Conservation (phyloP, 1,139 yeast genomes). For the Saccharomyces hybrid region DNA sequence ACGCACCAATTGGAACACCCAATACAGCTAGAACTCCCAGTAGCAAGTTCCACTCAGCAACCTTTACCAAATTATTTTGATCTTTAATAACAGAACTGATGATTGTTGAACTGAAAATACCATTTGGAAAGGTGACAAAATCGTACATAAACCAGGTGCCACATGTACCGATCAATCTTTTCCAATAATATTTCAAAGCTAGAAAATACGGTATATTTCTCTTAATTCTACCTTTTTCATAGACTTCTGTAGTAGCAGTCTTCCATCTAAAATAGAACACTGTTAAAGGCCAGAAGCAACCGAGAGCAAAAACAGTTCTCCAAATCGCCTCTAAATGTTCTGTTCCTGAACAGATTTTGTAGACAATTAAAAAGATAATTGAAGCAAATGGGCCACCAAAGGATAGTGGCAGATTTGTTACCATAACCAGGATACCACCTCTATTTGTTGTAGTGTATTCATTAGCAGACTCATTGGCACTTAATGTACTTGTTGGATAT, state of each 20-base stretch:
- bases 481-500: slow-evolving; percentile 89
- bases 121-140: slow-evolving; percentile 80
- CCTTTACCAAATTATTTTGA: slow-evolving; percentile 48
- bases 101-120: slow-evolving; percentile 71
- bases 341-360: slow-evolving; percentile 57
- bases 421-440: slow-evolving; percentile 83
- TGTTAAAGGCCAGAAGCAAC: slow-evolving; percentile 82
- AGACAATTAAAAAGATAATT: slow-evolving; percentile 76
- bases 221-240: not conserved
- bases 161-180: slow-evolving; percentile 62
- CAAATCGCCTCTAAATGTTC: slow-evolving; percentile 45
- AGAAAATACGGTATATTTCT: slow-evolving; percentile 60
- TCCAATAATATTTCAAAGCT: slow-evolving; percentile 76
- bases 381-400: slow-evolving; percentile 76
- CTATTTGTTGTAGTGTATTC: slow-evolving; percentile 71
- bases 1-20: slow-evolving; percentile 80
- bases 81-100: slow-evolving; percentile 51
- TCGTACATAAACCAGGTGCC: slow-evolving; percentile 88
- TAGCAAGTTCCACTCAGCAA: slow-evolving; percentile 90
- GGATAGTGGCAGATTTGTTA: slow-evolving; percentile 85
- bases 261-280: slow-evolving; percentile 70
- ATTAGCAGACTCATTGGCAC: slow-evolving; percentile 87
- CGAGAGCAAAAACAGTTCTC: slow-evolving; percentile 87
- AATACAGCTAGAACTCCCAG: slow-evolving; percentile 83
- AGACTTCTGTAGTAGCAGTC: slow-evolving; percentile 6